Evolutionary conservation across 495 filamentous ascomycete genomes (phyloP), one percentile per base, ranked within the genome.

Genomic region (Amphirosellinia nigrospora): DNA sequence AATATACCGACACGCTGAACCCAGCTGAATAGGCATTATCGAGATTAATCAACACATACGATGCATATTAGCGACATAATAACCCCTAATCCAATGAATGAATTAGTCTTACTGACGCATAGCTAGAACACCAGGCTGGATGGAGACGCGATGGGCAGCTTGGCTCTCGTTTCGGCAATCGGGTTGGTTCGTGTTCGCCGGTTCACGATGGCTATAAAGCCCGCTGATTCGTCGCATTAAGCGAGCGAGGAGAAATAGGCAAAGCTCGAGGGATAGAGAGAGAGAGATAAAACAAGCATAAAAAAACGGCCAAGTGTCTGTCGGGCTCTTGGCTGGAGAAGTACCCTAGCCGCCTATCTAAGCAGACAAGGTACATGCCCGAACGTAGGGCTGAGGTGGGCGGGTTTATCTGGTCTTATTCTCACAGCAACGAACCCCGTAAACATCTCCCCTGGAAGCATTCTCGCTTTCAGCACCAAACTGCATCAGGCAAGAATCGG

Each of bases 111-210:
- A n/a, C n/a, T n/a, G n/a, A n/a, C n/a, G n/a, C n/a, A n/a, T n/a
- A n/a, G 28, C 15, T 1, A 11, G n/a, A 48, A 48, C n/a, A 48
- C 45, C 45, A 48, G 19, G 19, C 4, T n/a, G 43, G 43, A 45
- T 45, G 16, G 46, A 50, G 50, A n/a, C 53, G 13, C 4, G 6
- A 3, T 36, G 32, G 55, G 9, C 10, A 9, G 15, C 61, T 64
- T 64, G 61, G 61, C 61, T 50, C 43, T 64, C 43, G 43, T 36
- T 28, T 39, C 63, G 46, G 63, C 63, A 53, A 65, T 64, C 63
- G 63, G 46, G 21, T 15, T 65, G 15, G 46, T 67, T 53, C 64
- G 52, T 67, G 64, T 67, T 67, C 46, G 34, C 59, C 67, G 46
- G 56, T 28, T 34, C 11, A 8, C 11, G 32, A 32, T 36, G 21